Base-by-base conservation (phyloP, 495 filamentous ascomycete species). In the Hamigera avellanea region DNA sequence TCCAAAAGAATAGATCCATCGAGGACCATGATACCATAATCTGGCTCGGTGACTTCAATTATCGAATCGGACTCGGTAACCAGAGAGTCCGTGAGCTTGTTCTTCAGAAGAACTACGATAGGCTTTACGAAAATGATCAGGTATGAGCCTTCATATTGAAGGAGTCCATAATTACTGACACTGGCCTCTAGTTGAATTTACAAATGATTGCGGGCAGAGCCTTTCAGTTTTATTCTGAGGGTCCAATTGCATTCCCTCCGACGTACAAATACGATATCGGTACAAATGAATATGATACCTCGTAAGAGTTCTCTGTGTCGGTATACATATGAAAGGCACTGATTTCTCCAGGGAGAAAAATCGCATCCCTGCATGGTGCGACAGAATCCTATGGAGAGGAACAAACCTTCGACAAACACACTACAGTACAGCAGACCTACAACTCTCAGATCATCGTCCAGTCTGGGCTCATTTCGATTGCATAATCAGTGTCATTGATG, bases 21-120 rank as follows among this genome's bases (percentile, higher is more conserved):
- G 81, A 89, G 39, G 80, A 94, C 52, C 91, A 99, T 51, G 84
- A 95, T 53, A 78, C 76, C 16, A 77, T 96, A n/a, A 82, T 99
- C 40, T 99, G 93, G 93, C 69, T 95, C 30, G 91, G 91, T 6
- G 91, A 99, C 57, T 99, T 99, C 64, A 99, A 99, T 49, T 99
- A 99, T 61, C 78, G 91, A 18, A 93, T 99, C 47, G 93, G 87
- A 2, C 65, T 95, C 36, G 71, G 69, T 14, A 76, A 86, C 45
- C 86, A 93, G 27, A 79, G 67, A 42, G 86, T 86, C 14, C 78
- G 81, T 42, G 74, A 79, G 35, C 66, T 93, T 16, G 71, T 93
- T 32, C 65, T 73, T 33, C 65, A 72, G 28, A 64, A 69, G 10
- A 78, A 96, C 46, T 66, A 88, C 8, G 78, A 83, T 36, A 81